A percentile compares a stretch with the other conserved stretches of the same genome.
Evolutionary conservation across 1,284 basidiomycete species (phyloP).

Genomic region (Malassezia equina): DNA sequence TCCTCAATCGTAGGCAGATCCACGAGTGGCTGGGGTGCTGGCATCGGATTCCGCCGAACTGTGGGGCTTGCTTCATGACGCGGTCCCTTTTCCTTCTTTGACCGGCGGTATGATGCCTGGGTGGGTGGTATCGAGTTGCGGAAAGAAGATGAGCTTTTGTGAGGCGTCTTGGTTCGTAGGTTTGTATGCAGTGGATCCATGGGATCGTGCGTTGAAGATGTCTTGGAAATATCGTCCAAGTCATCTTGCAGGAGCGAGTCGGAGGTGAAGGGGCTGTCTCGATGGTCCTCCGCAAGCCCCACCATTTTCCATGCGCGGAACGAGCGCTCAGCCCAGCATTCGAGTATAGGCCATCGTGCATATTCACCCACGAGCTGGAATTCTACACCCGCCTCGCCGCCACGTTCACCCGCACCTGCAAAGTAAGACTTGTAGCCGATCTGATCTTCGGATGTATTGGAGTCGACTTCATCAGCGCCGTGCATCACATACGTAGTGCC

Average conservation of each 20-base stretch:
- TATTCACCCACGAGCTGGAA: constrained; percentile 40
- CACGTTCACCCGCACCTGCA: constrained; percentile 28
- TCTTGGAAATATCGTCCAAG: not conserved
- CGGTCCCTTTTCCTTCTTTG: not conserved
- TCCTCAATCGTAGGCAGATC: constrained; percentile 46
- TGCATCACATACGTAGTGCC: constrained; percentile 55
- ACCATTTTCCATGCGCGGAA: constrained; percentile 31
- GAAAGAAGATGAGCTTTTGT: not conserved
- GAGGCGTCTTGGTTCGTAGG: not conserved
- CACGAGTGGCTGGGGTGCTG: constrained; percentile 26
- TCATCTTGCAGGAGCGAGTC: not conserved
- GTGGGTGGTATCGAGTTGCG: not conserved
- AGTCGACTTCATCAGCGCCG: constrained; percentile 23
- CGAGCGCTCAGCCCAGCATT: constrained; percentile 44
- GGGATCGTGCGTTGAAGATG: constrained; percentile 5
- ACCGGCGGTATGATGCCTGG: not conserved
- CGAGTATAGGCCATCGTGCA: constrained; percentile 43
- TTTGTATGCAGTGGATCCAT: constrained; percentile 3
- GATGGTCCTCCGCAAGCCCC: not conserved
- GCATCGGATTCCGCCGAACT: constrained; percentile 9
- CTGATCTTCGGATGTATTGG: constrained; percentile 25
- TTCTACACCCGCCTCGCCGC: constrained; percentile 32
- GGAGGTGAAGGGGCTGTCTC: not conserved
- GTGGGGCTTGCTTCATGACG: not conserved
- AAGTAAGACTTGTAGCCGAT: constrained; percentile 46